These are phyloP conservation scores for Leccinum uliginosum DNA, from an alignment of 768 basidiomycete genomes.

Conservation along the genomic window DNA sequence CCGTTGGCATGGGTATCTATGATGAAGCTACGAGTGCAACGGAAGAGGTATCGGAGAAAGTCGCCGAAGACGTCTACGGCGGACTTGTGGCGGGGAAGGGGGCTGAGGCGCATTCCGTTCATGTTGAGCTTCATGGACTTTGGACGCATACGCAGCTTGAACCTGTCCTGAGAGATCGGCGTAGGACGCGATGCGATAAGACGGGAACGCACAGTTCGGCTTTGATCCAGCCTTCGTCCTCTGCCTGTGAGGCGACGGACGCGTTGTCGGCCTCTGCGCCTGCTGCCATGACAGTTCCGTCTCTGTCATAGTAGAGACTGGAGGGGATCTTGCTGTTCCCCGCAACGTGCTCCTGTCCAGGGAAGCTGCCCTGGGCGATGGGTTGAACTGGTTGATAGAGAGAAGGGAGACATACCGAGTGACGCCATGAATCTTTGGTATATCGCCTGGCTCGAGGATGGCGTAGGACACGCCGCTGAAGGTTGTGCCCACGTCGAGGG, in stretches of 20 bases:
- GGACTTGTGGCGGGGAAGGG: constrained; percentile 61
- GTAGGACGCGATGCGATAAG: not conserved
- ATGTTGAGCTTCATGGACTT: constrained; percentile 75
- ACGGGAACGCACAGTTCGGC: constrained; percentile 58
- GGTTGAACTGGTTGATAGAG: not conserved
- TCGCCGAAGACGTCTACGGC: constrained; percentile 77
- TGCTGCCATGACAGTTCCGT: constrained; percentile 63
- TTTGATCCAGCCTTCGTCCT: constrained; percentile 75
- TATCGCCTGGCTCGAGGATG: constrained; percentile 75
- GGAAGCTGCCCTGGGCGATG: constrained; percentile 49
- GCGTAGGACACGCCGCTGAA: constrained; percentile 84
- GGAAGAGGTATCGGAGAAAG: constrained; percentile 70
- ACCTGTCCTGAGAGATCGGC: constrained; percentile 36
- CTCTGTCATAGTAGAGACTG: constrained; percentile 66
- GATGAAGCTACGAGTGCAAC: constrained; percentile 72
- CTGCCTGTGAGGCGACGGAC: constrained; percentile 42
- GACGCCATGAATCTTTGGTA: constrained; percentile 77
- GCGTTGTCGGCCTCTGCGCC: constrained; percentile 74
- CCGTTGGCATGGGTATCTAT: constrained; percentile 82
- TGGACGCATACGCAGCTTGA: constrained; percentile 76
- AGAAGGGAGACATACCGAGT: constrained; percentile 49
- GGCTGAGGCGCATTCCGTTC: constrained; percentile 77
- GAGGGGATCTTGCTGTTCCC: constrained; percentile 84
- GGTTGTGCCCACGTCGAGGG: constrained; percentile 79
- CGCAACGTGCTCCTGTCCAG: constrained; percentile 81